Evolutionary conservation across 768 basidiomycete genomes (phyloP), one percentile per base, ranked within the genome.

Genomic region (Trametes punicea): DNA sequence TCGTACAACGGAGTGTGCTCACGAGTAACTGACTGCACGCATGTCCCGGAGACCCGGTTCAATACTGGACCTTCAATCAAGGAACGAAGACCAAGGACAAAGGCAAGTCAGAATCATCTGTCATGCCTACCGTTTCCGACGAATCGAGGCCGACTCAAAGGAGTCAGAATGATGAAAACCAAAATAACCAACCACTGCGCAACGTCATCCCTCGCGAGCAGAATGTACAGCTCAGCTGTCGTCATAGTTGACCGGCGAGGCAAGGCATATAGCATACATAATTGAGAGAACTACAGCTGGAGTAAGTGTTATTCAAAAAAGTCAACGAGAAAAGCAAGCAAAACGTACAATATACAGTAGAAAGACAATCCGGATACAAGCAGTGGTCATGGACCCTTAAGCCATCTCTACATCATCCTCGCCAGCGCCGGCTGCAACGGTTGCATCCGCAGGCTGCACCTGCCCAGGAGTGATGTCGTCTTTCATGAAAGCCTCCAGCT

Each of bases 401-500:
- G 51, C 55, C 63, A 64, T 64, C 42, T 64, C 63, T 1, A 64
- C 63, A 29, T 64, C 63, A 5, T 46, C 62, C 23, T 41, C 56
- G 11, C n/a, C 55, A 0, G 45, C 34, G n/a, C 40, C 34, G 8
- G 59, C 59, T n/a, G 65, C 40, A 27, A 42, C 34, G 6, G 57
- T 59, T n/a, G 65, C 47, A 1, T 36, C 64, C 10, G 67, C 64
- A 39, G 71, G 63, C 16, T 52, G 41, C 13, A 73, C 51, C 23
- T 72, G 71, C 0, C 78, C 72, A 1, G 52, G 33, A 6, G 36
- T 41, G 26, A 62, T 52, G 33, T 70, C 72, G 41, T 87, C 87
- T 7, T 80, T 82, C 90, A 92, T 90, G 64, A 90, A 91, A 3
- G 85, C 82, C 62, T 97, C 93, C 56, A 97, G 69, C 71, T 97